Evolutionary conservation across 768 basidiomycete species (phyloP).

Genomic region (Pulveroboletus sp.): DNA sequence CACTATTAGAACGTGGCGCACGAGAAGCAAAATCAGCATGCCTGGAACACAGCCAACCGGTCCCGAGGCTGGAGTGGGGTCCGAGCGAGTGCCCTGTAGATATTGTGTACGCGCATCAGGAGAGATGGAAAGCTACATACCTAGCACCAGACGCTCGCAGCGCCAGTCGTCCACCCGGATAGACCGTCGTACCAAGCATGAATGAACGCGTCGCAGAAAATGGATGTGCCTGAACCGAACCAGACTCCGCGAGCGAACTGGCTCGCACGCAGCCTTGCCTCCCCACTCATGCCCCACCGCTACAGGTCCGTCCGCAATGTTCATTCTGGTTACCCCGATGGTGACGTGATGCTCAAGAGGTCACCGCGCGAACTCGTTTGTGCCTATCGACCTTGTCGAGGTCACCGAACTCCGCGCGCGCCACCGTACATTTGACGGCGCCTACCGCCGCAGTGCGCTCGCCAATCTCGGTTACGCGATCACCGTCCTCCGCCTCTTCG

Average conservation of each 20-base stretch:
- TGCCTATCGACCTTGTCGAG: slow-evolving; percentile 51
- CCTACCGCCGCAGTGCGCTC: slow-evolving; percentile 73
- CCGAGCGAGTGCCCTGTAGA: slow-evolving; percentile 15
- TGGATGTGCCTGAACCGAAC: slow-evolving; percentile 12
- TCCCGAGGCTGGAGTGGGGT: slow-evolving; percentile 8
- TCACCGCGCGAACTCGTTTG: slow-evolving; percentile 48
- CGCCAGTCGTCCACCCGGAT: slow-evolving; percentile 20
- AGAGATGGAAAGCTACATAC: slow-evolving; percentile 6
- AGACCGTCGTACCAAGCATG: slow-evolving; percentile 22
- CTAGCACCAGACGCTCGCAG: slow-evolving; percentile 23
- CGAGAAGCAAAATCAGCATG: slow-evolving; percentile 4
- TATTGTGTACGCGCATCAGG: slow-evolving; percentile 7
- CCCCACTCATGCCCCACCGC: slow-evolving; percentile 17
- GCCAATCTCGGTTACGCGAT: slow-evolving; percentile 70
- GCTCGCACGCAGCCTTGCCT: slow-evolving; percentile 15
- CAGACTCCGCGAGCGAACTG: slow-evolving; percentile 7
- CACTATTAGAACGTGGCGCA: slow-evolving; percentile 5
- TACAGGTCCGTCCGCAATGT: slow-evolving; percentile 23
- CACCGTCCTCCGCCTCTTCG: slow-evolving; percentile 76
- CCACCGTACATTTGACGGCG: slow-evolving; percentile 79
- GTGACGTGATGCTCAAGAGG: slow-evolving; percentile 30
- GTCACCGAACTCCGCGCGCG: slow-evolving; percentile 75
- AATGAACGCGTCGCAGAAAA: slow-evolving; percentile 6
- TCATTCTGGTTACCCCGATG: not conserved
- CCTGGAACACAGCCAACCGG: slow-evolving; percentile 18